Conservation (phyloP, 306 rosid species). For the Lathyrus oleraceus region DNA sequence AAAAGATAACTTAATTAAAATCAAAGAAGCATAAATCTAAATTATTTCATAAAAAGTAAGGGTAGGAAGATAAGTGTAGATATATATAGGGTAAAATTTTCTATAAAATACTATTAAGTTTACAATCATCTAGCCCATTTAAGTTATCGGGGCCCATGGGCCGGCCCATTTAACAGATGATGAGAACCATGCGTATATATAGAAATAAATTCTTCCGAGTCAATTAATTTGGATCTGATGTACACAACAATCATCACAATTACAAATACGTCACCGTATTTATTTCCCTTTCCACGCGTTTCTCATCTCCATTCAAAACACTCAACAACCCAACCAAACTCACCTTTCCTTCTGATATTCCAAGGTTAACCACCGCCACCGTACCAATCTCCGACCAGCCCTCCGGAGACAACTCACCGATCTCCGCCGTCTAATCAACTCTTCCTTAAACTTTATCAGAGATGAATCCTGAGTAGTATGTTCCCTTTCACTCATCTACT, state of each 20-base stretch:
- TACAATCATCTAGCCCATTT: too few species aligned
- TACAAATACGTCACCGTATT: constrained; percentile 40
- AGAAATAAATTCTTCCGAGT: neutral
- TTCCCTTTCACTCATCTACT: constrained; percentile 8
- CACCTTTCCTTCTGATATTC: constrained; percentile 33
- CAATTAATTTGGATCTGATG: neutral
- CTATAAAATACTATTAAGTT: too few species aligned
- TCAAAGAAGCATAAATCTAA: too few species aligned
- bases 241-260: neutral
- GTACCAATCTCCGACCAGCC: constrained; percentile 26
- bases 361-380: constrained; percentile 24
- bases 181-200: too few species aligned
- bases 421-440: constrained; percentile 33
- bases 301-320: constrained; percentile 23
- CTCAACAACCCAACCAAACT: constrained; percentile 24
- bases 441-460: constrained; percentile 1
- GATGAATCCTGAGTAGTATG: constrained; percentile 54
- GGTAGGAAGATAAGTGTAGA: too few species aligned
- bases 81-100: too few species aligned
- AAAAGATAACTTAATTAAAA: too few species aligned
- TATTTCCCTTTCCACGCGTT: constrained; percentile 31
- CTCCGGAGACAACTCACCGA: constrained; percentile 10
- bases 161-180: too few species aligned
- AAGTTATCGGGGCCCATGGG: too few species aligned
- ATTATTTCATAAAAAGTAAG: too few species aligned